Evolutionary conservation across 129 eudicot species (phyloP).

Genomic region (Helianthus tuberosus): DNA sequence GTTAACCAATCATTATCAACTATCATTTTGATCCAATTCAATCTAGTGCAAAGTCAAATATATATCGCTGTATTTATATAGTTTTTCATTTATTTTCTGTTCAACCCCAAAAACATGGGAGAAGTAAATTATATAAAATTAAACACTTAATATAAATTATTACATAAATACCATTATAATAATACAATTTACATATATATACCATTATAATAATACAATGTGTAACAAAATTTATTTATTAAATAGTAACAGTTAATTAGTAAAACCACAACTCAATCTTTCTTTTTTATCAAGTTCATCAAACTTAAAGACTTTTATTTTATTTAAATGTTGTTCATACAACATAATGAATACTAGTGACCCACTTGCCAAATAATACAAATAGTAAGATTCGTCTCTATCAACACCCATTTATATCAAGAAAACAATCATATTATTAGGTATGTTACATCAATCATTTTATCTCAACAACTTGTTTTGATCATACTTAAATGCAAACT

Average conservation of each 20-base stretch:
- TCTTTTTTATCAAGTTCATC: background rate
- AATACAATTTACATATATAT: no score
- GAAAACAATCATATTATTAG: background rate
- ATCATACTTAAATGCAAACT: background rate
- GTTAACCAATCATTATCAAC: slow-evolving; percentile 22
- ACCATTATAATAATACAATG: no score
- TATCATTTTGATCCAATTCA: slow-evolving; percentile 19
- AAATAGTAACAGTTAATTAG: no score
- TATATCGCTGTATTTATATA: slow-evolving; percentile 8
- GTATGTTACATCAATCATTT: background rate
- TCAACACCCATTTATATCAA: no score
- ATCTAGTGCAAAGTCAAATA: slow-evolving; percentile 21
- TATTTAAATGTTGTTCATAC: background rate
- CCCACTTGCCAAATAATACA: background rate
- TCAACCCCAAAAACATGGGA: slow-evolving; percentile 22
- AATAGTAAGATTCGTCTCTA: background rate
- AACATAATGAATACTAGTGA: background rate
- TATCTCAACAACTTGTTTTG: background rate
- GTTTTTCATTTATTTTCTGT: background rate
- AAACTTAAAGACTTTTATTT: background rate
- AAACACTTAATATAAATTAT: background rate
- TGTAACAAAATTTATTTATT: no score
- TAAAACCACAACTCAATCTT: background rate
- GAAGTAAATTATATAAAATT: background rate
- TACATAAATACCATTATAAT: no score